phyloP scores from a whole-genome alignment of 352 stramenopile species.

The Globisporangium barbulae region DNA sequence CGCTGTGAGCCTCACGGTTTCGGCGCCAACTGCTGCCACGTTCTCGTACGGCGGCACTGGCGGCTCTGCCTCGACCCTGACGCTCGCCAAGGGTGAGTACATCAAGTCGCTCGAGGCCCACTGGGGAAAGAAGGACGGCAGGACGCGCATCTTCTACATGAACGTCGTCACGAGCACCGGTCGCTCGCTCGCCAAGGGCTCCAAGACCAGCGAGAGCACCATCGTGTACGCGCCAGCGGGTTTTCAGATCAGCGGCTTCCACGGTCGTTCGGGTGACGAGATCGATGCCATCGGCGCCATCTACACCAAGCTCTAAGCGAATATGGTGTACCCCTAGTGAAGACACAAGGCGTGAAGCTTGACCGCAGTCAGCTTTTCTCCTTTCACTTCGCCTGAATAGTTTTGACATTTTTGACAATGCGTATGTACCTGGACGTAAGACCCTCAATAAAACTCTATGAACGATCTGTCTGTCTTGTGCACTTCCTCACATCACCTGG shows the following conservation, averaged over 20 bases:
- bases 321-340: too few relatives aligned
- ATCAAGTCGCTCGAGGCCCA: constrained; percentile 44
- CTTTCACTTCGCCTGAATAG: too few relatives aligned
- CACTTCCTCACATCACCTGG: too few relatives aligned
- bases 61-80: constrained; percentile 32
- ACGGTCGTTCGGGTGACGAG: constrained; percentile 36
- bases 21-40: constrained; percentile 13
- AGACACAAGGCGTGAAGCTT: too few relatives aligned
- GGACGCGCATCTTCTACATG: constrained; percentile 45
- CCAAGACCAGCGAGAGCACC: constrained; percentile 26
- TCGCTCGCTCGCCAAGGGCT: constrained; percentile 22
- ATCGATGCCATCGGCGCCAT: constrained; percentile 43
- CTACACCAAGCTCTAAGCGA: constrained; percentile 36
- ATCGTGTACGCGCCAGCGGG: constrained; percentile 31
- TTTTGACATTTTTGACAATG: too few relatives aligned
- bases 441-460: too few relatives aligned
- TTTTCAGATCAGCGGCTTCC: constrained; percentile 48
- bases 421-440: too few relatives aligned
- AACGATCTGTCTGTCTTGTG: too few relatives aligned
- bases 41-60: constrained; percentile 38
- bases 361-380: too few relatives aligned
- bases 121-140: constrained; percentile 34
- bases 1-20: constrained; percentile 31
- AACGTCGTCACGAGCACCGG: constrained; percentile 34
- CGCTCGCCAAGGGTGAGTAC: constrained; percentile 35